Base-by-base conservation (phyloP, 306 rosid species). In the Vigna angularis region DNA sequence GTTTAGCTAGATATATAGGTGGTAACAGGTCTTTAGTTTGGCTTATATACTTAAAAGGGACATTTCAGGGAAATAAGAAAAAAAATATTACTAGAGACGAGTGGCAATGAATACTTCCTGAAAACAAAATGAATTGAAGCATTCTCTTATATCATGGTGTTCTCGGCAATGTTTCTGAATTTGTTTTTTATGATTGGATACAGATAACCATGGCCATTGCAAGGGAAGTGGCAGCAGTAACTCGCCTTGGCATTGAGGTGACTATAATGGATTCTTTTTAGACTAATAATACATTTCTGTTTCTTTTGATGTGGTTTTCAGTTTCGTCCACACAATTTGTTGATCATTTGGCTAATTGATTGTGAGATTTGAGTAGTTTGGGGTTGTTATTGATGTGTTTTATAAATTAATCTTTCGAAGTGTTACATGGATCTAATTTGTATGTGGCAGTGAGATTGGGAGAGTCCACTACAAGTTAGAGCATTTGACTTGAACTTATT, bases 181-280 rank as follows among this genome's bases (percentile, higher is more conserved):
- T 14, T 15, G 47, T 24, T 58, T 50, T 12, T 72, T 45, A 36
- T 57, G 7, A 9, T 79, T 45, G 14, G 62, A 49, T 85, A 55
- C 83, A 95, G 98, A 74, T 92, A 42, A 92, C 98, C 13, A 95
- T 91, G 98, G 87, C 93, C 73, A 95, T 95, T 75, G 98, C 98
- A 47, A 88, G 96, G 88, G 99, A 93, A 83, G 99, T 95, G 74
- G 97, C 98, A 74, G 69, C 93, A 75, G 99, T 95, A 67, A 91
- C 97, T 77, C 97, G 96, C 66, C 97, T 93, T 51, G 99, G 99
- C 62, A 86, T 95, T 84, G 98, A 95, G 99, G 99, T 95, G 83
- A 70, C 73, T 73, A 61, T 47, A 48, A 4, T 66, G 66, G 38
- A 32, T 66, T 26, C 7, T 40, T 73, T 52, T 56, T 38, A 11